A percentile compares a stretch with the other conserved stretches of the same genome.
Evolutionary conservation across 306 rosid species (phyloP).

Genomic region (Cucurbita pepo): DNA sequence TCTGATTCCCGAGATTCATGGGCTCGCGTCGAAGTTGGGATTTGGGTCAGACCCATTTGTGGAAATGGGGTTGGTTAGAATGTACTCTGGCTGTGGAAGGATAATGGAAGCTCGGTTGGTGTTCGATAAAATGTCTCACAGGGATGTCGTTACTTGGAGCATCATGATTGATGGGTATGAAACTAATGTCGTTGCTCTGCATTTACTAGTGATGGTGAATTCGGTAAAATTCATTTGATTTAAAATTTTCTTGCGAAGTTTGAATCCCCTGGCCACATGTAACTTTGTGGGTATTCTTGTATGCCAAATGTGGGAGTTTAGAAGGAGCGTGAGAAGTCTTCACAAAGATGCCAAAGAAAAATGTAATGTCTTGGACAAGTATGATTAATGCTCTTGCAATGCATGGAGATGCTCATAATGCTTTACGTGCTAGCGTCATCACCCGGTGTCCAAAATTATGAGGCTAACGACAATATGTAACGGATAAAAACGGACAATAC

Average conservation of each 20-base stretch:
- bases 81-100: slow-evolving; percentile 51
- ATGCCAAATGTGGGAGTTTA: slow-evolving; percentile 57
- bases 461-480: too few relatives aligned
- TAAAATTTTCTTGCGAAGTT: neutral
- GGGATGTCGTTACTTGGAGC: slow-evolving; percentile 68
- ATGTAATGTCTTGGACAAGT: slow-evolving; percentile 67
- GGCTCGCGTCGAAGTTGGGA: slow-evolving; percentile 44
- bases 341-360: slow-evolving; percentile 40
- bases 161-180: slow-evolving; percentile 65
- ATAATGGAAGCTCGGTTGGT: slow-evolving; percentile 49
- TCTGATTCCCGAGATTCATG: slow-evolving; percentile 50
- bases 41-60: slow-evolving; percentile 56
- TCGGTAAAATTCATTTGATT: neutral
- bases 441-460: too few relatives aligned
- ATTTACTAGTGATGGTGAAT: neutral
- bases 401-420: slow-evolving; percentile 55
- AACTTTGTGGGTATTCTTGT: slow-evolving; percentile 1
- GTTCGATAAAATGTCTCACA: slow-evolving; percentile 69
- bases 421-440: neutral
- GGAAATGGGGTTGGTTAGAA: slow-evolving; percentile 45
- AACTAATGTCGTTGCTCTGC: neutral
- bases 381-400: slow-evolving; percentile 69
- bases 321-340: slow-evolving; percentile 50
- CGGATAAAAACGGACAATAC: too few relatives aligned
- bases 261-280: neutral